Percentiles rank a stretch among this genome's conserved stretches.
phyloP scores from a whole-genome alignment of 495 filamentous ascomycete species.

The Xylaria acuta region DNA sequence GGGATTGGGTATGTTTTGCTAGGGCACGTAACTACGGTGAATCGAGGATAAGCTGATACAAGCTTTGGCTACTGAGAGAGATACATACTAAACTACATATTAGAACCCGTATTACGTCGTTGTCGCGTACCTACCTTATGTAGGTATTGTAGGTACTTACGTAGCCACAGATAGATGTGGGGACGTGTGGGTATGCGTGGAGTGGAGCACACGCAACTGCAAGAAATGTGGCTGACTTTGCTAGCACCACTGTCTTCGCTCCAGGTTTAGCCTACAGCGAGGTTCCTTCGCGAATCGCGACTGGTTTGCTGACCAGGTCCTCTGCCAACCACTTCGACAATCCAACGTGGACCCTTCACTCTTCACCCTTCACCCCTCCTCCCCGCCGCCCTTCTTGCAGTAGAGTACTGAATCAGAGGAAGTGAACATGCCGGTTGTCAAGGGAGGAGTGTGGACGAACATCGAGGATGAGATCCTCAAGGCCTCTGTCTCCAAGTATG shows the following conservation, averaged over 20 bases:
- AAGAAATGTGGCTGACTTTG: constrained; percentile 15
- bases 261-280: background rate
- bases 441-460: constrained; percentile 92
- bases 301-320: background rate
- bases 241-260: background rate
- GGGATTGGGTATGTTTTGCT: background rate
- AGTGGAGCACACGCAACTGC: background rate
- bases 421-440: constrained; percentile 88
- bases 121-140: no score
- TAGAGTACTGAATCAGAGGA: background rate
- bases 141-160: no score
- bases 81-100: no score
- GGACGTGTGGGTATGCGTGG: no score
- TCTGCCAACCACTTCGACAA: constrained; percentile 7
- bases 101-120: background rate
- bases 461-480: constrained; percentile 94
- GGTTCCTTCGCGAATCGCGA: constrained; percentile 17
- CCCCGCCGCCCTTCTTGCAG: background rate
- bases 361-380: background rate
- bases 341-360: background rate
- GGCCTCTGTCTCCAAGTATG: constrained; percentile 94
- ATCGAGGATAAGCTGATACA: background rate
- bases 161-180: background rate
- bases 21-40: background rate
- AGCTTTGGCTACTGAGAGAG: background rate